phyloP scores from a whole-genome alignment of 495 filamentous ascomycete genomes.

The Delitschia confertaspora region DNA sequence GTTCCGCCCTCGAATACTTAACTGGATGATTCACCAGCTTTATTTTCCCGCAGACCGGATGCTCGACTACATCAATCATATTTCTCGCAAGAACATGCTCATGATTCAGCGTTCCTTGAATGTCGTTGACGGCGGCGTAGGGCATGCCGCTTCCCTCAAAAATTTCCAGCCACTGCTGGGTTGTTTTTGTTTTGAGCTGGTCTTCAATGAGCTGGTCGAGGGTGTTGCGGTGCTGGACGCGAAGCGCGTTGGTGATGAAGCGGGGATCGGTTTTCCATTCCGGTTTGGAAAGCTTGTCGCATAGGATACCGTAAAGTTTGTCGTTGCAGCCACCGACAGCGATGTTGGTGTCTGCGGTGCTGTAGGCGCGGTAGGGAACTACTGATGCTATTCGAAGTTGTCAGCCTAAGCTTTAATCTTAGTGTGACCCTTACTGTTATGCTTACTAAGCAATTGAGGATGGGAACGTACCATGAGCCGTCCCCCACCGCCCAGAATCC shows the following conservation, averaged over 20 bases:
- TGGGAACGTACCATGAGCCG: slow-evolving; percentile 27
- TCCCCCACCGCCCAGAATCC: slow-evolving; percentile 31
- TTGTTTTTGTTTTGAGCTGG: slow-evolving; percentile 30
- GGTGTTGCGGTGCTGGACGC: slow-evolving; percentile 30
- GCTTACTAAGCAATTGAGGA: not conserved
- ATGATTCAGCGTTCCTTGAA: slow-evolving; percentile 32
- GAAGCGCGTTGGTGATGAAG: slow-evolving; percentile 29
- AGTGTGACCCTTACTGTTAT: not conserved
- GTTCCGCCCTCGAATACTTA: slow-evolving; percentile 31
- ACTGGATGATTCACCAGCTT: slow-evolving; percentile 32
- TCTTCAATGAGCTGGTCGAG: slow-evolving; percentile 32
- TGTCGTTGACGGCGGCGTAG: slow-evolving; percentile 33
- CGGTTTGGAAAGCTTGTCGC: slow-evolving; percentile 22
- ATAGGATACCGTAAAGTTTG: slow-evolving; percentile 30
- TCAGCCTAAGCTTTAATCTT: not conserved
- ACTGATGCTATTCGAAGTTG: slow-evolving; percentile 15
- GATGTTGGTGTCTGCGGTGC: slow-evolving; percentile 31
- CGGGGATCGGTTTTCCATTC: slow-evolving; percentile 29
- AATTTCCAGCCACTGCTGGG: slow-evolving; percentile 30
- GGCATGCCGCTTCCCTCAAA: slow-evolving; percentile 33
- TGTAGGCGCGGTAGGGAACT: slow-evolving; percentile 34
- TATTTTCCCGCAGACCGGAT: slow-evolving; percentile 25
- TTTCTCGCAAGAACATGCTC: slow-evolving; percentile 30
- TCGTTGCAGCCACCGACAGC: slow-evolving; percentile 35
- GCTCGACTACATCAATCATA: slow-evolving; percentile 31